Percentiles rank a stretch among this genome's conserved stretches.
Evolutionary conservation across 352 stramenopile genomes (phyloP).

Genomic region (Pythium sukuiense): DNA sequence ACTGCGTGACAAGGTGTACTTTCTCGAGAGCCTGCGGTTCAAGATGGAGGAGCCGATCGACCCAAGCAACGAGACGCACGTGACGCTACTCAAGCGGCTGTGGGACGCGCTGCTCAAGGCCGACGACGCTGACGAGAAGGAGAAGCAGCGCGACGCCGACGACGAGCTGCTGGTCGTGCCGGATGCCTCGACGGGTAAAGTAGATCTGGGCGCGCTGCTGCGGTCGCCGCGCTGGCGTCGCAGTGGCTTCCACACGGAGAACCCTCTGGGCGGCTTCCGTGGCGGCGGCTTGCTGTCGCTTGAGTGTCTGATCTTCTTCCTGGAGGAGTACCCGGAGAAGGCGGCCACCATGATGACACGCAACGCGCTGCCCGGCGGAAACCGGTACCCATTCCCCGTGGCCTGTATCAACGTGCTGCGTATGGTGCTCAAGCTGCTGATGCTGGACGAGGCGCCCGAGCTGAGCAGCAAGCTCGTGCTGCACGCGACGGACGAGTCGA

Average conservation of each 20-base stretch:
- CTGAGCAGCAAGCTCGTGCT: slow-evolving; percentile 74
- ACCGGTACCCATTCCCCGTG: slow-evolving; percentile 81
- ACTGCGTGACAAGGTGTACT: slow-evolving; percentile 64
- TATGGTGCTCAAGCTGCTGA: slow-evolving; percentile 82
- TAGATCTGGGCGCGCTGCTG: slow-evolving; percentile 56
- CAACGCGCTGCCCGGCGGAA: slow-evolving; percentile 69
- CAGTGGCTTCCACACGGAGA: slow-evolving; percentile 83
- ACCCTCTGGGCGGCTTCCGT: slow-evolving; percentile 73
- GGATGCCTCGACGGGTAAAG: background rate
- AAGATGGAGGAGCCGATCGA: slow-evolving; percentile 75
- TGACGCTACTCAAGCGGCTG: slow-evolving; percentile 62
- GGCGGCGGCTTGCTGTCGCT: slow-evolving; percentile 72
- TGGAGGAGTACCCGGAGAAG: slow-evolving; percentile 82
- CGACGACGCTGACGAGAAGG: slow-evolving; percentile 25
- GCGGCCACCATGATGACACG: slow-evolving; percentile 70
- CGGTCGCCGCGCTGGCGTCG: slow-evolving; percentile 59
- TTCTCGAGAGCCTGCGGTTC: slow-evolving; percentile 67
- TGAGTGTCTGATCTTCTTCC: slow-evolving; percentile 72
- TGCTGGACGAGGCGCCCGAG: slow-evolving; percentile 75
- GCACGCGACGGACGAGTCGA: slow-evolving; percentile 38
- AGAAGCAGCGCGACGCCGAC: slow-evolving; percentile 23
- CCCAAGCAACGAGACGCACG: slow-evolving; percentile 46
- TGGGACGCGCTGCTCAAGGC: slow-evolving; percentile 55
- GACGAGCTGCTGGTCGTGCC: slow-evolving; percentile 9
- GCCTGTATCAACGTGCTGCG: slow-evolving; percentile 86